Evolutionary conservation across 352 stramenopile genomes (phyloP), one percentile per base, ranked within the genome.

Genomic region (Phytophthora multivora): DNA sequence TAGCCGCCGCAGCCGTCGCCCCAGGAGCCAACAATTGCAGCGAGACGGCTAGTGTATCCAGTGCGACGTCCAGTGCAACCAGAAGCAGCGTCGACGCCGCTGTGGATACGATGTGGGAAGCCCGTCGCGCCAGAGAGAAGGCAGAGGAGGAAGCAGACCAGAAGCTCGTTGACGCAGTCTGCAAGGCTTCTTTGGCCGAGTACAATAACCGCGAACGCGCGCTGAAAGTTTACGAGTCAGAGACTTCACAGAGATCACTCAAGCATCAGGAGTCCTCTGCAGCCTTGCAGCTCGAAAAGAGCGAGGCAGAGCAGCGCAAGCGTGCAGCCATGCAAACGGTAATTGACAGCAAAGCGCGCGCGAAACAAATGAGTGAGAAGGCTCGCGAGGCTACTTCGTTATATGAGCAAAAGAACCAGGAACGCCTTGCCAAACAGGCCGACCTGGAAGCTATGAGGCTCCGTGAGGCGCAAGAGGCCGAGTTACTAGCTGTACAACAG

Each of bases 131-230:
- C 1, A 69, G 82, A 2, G 66, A 86, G 52, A 72, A 80, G 19
- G 79, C 82, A 1, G 76, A 92, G 45, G 65, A 78, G 25, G 60
- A 86, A 26, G 77, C 78, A 4, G 83, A 95, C 16, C 75, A 83
- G 51, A 91, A 93, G 55, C 68, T 95, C 10, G 69, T 95, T 10
- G 80, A 92, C 19, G 86, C 86, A 0, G 86, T 95, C 23, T 86
- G 83, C 47, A 83, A 88, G 59, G 84, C 82, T 16, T 95, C 86
- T 25, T 63, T 95, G 43, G 70, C 80, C 12, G 86, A 93, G 54
- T 91, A 62, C 49, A 92, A 89, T 25, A 79, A 90, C 26, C 79
- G 79, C 15, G 71, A 93, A 63, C 83, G 80, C 33, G 77, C 71
- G 21, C 42, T 91, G 5, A 71, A 89, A 28, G 45, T 67, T 5